phyloP scores from a whole-genome alignment of 1,284 basidiomycete species.

The Ganoderma multipileum region DNA sequence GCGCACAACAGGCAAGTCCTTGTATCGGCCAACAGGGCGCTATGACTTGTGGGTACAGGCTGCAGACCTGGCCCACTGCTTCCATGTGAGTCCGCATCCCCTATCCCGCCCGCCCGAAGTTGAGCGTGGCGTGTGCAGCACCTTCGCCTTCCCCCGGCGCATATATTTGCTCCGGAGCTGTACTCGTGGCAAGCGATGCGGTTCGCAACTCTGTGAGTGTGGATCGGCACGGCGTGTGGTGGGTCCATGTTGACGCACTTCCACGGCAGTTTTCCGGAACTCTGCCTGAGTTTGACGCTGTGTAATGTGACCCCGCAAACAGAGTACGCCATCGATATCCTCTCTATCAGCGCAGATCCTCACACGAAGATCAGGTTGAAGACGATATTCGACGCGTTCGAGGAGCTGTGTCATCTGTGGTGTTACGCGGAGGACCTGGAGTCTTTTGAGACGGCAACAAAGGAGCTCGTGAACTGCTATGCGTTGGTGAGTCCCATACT shows the following conservation, averaged over 20 bases:
- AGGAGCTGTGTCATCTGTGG: slow-evolving; percentile 69
- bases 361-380: slow-evolving; percentile 51
- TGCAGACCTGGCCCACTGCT: slow-evolving; percentile 72
- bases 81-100: slow-evolving; percentile 52
- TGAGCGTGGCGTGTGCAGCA: slow-evolving; percentile 45
- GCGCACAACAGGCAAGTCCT: slow-evolving; percentile 69
- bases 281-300: slow-evolving; percentile 70
- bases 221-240: not conserved
- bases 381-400: slow-evolving; percentile 63
- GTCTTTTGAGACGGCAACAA: slow-evolving; percentile 67
- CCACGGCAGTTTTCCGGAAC: slow-evolving; percentile 67
- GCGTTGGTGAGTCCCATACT: slow-evolving; percentile 53
- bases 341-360: slow-evolving; percentile 12
- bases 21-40: slow-evolving; percentile 55
- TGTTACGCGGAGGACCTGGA: slow-evolving; percentile 72
- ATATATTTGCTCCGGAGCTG: slow-evolving; percentile 69
- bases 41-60: slow-evolving; percentile 80
- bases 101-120: not conserved
- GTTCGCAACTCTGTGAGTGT: slow-evolving; percentile 64
- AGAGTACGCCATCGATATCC: slow-evolving; percentile 56
- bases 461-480: slow-evolving; percentile 61
- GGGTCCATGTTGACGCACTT: slow-evolving; percentile 11
- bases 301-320: slow-evolving; percentile 71
- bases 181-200: slow-evolving; percentile 52
- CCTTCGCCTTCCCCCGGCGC: slow-evolving; percentile 68